Evolutionary conservation across 2,329 filamentous ascomycete species (phyloP), one percentile per base, ranked within the genome.

Genomic region (Hypoxylon sp.): DNA sequence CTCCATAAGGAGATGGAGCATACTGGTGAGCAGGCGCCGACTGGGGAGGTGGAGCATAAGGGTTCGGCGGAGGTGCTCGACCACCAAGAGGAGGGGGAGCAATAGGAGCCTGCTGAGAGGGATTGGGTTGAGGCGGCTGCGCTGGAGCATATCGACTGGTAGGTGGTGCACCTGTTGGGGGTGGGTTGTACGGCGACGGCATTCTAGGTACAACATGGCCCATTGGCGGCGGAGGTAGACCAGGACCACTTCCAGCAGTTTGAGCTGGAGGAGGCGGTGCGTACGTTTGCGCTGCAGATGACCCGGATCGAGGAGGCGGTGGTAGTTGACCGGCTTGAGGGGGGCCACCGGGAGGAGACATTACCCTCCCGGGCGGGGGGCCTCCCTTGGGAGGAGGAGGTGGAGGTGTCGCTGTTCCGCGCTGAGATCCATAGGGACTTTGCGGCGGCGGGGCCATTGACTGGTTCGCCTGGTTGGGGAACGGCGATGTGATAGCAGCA

Each of bases 181-280:
- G 92, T 38, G 91, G 88, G 75, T 94, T 93, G 80, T 97, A 98
- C 5, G 94, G 94, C 25, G 94, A 97, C 3, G 91, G 86, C 28
- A 91, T 93, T 70, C 93, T 90, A 21, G 90, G 87, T 56, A 93
- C 86, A 19, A 76, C 73, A 59, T 77, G 73, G 28, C 75, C 73
- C 52, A 88, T 86, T 45, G 89, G 85, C 48, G 80, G 77, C 45
- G 80, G 73, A 50, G 75, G 74, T 28, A 78, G 49, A 14, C 75
- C 72, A 52, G 73, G 50, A 25, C 77, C 66, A 43, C 74, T 68
- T 66, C 74, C 73, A 10, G 77, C 69, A 34, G 74, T 66, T 67
- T 82, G 80, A 13, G 81, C 75, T 10, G 85, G 81, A 5, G 85
- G 82, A 57, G 88, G 83, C 45, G 90, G 90, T 9, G 89, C 88